Percentiles rank a stretch among this genome's conserved stretches.
phyloP scores from a whole-genome alignment of 176 grass and related monocot species.

The Hordeum marinum region DNA sequence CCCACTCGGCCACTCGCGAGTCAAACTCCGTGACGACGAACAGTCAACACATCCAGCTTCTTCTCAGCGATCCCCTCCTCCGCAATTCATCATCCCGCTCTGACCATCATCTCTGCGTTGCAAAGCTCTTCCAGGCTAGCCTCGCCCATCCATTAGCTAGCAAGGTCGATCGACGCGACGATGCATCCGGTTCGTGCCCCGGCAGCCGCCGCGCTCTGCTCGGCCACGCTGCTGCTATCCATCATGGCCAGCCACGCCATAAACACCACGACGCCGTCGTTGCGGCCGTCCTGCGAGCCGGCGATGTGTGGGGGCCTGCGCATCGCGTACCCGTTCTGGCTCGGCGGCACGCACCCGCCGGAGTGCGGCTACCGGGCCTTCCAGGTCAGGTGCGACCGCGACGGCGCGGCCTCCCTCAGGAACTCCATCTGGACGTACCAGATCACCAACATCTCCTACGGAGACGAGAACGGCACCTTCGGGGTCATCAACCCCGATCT shows the following conservation, averaged over 20 bases:
- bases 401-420: background rate
- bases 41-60: background rate
- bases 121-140: too few relatives aligned
- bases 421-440: background rate
- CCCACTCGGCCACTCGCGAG: background rate
- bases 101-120: too few relatives aligned
- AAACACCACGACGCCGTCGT: background rate
- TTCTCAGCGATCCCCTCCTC: too few relatives aligned
- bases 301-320: constrained; percentile 13
- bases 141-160: too few relatives aligned
- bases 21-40: constrained; percentile 4
- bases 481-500: background rate
- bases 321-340: constrained; percentile 57
- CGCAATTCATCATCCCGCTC: too few relatives aligned
- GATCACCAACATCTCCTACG: constrained; percentile 18
- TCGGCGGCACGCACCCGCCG: background rate
- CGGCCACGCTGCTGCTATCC: background rate
- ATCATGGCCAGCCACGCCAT: background rate
- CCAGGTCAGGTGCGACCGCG: background rate
- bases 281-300: background rate
- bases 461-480: constrained; percentile 9
- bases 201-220: background rate
- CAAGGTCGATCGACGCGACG: background rate
- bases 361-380: constrained; percentile 29
- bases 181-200: background rate